These are phyloP conservation scores for Xylaria sp. DNA, from an alignment of 2,329 filamentous ascomycete genomes.

Conservation along the genomic window DNA sequence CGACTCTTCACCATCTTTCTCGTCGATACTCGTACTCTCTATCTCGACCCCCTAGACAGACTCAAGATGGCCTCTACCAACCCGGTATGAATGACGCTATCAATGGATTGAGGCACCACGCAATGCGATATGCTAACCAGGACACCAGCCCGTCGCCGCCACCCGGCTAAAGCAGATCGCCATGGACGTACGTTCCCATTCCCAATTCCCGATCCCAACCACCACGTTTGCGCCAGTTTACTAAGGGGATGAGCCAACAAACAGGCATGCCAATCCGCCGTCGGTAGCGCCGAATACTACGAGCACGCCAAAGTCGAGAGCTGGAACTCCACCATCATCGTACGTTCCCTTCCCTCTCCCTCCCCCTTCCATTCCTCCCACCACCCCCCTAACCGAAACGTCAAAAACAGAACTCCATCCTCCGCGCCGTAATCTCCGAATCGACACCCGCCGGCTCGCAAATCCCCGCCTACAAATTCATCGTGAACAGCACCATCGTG, in stretches of 20 bases:
- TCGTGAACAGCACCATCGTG: conserved; percentile 96
- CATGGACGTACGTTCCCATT: conserved; percentile 59
- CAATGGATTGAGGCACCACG: background rate
- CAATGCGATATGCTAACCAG: conserved; percentile 7
- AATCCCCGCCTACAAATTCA: conserved; percentile 77
- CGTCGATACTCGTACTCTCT: no score
- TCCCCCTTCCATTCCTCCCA: background rate
- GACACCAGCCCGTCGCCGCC: conserved; percentile 63
- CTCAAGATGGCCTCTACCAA: conserved; percentile 15
- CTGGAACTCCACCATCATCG: conserved; percentile 93
- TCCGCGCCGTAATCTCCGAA: conserved; percentile 72
- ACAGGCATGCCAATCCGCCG: conserved; percentile 76
- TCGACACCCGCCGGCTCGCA: conserved; percentile 53
- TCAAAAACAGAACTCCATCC: conserved; percentile 60
- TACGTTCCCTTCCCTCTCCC: conserved; percentile 41
- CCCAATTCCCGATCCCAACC: background rate
- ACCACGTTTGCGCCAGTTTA: conserved; percentile 2
- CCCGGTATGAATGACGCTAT: conserved; percentile 21
- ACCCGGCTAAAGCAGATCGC: conserved; percentile 80
- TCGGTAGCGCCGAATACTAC: conserved; percentile 72
- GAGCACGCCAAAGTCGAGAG: conserved; percentile 77
- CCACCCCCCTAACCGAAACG: background rate
- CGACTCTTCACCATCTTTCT: no score
- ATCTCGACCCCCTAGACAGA: no score
- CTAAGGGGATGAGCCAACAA: conserved; percentile 20